phyloP scores from a whole-genome alignment of 176 grass and related monocot species.

The Triticum timopheevii region DNA sequence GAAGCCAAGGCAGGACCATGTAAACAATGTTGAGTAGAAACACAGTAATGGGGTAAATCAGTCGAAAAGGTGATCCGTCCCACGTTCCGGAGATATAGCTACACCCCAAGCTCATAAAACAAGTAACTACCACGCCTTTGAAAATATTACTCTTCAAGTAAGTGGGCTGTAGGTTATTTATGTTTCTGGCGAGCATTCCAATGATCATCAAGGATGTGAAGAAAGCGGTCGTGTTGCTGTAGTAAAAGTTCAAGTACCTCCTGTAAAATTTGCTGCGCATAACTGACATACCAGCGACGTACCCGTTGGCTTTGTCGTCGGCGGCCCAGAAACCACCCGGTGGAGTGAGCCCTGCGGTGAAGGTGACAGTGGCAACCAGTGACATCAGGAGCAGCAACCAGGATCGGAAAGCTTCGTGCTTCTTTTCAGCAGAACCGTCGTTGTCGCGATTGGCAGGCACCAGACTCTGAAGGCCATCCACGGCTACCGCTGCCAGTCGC shows the following conservation, averaged over 20 bases:
- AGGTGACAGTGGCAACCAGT: neutral
- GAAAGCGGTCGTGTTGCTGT: neutral
- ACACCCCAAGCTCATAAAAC: too few species aligned
- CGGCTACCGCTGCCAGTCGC: rapidly evolving
- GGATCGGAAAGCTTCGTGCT: too few species aligned
- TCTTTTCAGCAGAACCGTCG: too few species aligned
- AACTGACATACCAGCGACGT: neutral
- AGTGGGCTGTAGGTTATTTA: too few species aligned
- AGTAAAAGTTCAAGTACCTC: neutral
- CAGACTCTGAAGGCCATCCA: neutral
- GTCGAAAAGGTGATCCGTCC: too few species aligned
- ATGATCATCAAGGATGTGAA: neutral
- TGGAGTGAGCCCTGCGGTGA: neutral
- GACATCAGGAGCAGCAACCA: neutral
- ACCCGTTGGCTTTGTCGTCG: rapidly evolving
- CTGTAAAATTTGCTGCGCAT: neutral
- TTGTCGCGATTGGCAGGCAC: rapidly evolving
- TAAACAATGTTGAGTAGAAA: too few species aligned
- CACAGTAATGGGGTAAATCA: too few species aligned
- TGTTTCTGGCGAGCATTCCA: neutral
- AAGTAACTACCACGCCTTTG: too few species aligned
- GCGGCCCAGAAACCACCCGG: neutral
- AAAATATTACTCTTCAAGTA: too few species aligned
- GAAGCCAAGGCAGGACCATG: too few species aligned
- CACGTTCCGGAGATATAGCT: too few species aligned